Conservation (phyloP, 371 early-diverging fungal species). For the Saksenaea oblongispora region DNA sequence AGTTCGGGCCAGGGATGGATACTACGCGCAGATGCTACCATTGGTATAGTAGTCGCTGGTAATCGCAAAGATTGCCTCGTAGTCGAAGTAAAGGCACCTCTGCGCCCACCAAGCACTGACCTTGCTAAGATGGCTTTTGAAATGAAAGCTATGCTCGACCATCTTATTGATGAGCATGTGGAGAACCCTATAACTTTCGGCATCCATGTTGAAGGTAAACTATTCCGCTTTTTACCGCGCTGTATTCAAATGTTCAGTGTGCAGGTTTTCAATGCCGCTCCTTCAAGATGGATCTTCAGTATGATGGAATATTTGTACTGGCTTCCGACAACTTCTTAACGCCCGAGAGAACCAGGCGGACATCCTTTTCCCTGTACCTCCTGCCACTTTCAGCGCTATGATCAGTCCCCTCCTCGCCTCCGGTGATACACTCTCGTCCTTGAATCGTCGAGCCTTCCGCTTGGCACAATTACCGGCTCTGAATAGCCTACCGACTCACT, state of each 20-base stretch:
- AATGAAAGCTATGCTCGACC: neutral
- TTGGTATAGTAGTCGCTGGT: constrained; percentile 1
- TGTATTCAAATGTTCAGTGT: neutral
- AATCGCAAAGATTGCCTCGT: neutral
- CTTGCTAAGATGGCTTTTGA: neutral
- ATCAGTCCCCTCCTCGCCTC: too few species aligned
- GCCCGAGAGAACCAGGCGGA: too few species aligned
- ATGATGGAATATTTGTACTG: neutral
- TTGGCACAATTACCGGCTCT: too few species aligned
- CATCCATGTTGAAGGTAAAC: too few species aligned
- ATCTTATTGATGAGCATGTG: neutral
- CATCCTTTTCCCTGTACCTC: too few species aligned
- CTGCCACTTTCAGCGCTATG: too few species aligned
- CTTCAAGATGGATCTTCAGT: neutral
- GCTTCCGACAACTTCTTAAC: too few species aligned
- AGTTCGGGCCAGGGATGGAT: too few species aligned
- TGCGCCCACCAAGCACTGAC: neutral
- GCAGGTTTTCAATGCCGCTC: neutral
- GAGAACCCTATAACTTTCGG: neutral
- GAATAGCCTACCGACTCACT: too few species aligned
- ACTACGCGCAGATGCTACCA: too few species aligned
- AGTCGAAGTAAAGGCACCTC: neutral
- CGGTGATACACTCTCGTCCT: too few species aligned
- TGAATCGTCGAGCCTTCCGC: too few species aligned
- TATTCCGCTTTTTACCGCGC: neutral